phyloP scores from a whole-genome alignment of 2,329 filamentous ascomycete species.

The Aspergillus sp. region DNA sequence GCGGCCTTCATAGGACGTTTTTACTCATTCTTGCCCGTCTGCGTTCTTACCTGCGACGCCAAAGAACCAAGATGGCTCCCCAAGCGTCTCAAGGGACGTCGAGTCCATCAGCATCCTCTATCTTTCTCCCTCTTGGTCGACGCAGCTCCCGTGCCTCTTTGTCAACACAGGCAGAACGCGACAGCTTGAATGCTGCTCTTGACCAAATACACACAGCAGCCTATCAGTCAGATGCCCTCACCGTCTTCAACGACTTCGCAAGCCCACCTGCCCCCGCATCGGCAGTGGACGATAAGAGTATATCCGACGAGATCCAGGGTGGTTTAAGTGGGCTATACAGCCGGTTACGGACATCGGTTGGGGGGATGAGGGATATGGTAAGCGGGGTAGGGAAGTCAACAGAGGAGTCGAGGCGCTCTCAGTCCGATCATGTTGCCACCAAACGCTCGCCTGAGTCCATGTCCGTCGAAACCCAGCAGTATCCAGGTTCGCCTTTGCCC shows the following conservation, averaged over 20 bases:
- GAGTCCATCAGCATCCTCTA: constrained; percentile 47
- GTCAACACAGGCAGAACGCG: constrained; percentile 63
- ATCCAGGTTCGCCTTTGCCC: constrained; percentile 34
- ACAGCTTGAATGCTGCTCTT: constrained; percentile 73
- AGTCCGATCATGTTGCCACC: constrained; percentile 25
- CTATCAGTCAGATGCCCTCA: constrained; percentile 80
- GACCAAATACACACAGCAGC: constrained; percentile 87
- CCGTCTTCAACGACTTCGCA: constrained; percentile 91
- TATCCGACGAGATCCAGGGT: constrained; percentile 75
- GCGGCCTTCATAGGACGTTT: neutral
- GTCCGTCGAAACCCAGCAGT: constrained; percentile 24
- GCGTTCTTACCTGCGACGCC: constrained; percentile 1
- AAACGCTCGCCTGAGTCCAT: constrained; percentile 27
- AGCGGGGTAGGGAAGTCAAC: constrained; percentile 32
- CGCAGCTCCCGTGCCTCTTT: constrained; percentile 53
- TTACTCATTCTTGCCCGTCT: neutral
- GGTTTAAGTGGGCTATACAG: constrained; percentile 87
- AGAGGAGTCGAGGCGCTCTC: constrained; percentile 30
- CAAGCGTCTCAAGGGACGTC: constrained; percentile 37
- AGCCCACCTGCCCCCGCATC: constrained; percentile 61
- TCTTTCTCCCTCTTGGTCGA: constrained; percentile 45
- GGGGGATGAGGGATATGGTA: constrained; percentile 60
- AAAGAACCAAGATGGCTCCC: constrained; percentile 33
- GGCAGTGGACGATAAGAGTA: constrained; percentile 65
- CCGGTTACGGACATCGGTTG: constrained; percentile 79